Conservation (phyloP, 352 stramenopile species). For the Pythium brachiatum region DNA sequence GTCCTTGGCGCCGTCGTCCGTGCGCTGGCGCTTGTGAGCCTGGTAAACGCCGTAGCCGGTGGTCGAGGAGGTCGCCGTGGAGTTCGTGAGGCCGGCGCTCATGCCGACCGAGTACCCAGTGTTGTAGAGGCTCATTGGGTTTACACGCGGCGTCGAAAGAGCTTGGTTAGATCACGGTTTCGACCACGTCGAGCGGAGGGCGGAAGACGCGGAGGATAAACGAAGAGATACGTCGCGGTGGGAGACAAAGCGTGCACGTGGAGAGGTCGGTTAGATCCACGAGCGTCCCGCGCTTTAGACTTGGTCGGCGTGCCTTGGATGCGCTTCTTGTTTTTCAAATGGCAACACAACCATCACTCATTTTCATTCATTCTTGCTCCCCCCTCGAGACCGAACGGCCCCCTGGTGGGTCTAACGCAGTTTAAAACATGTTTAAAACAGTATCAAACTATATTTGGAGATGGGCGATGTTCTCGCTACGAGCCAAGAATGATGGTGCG, state of each 20-base stretch:
- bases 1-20: conserved; percentile 35
- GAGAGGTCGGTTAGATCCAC: too few relatives aligned
- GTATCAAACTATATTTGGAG: conserved; percentile 6
- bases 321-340: conserved; percentile 37
- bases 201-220: background rate
- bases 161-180: too few relatives aligned
- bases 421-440: conserved; percentile 27
- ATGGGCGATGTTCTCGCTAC: conserved; percentile 22
- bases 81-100: conserved; percentile 19
- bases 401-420: conserved; percentile 13
- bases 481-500: conserved; percentile 20
- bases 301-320: conserved; percentile 16
- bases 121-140: conserved; percentile 26
- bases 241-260: too few relatives aligned
- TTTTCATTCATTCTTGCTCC: conserved; percentile 40
- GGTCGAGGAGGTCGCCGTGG: conserved; percentile 13
- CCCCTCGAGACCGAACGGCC: conserved; percentile 1
- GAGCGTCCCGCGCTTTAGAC: conserved; percentile 11
- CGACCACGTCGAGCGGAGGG: background rate
- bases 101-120: conserved; percentile 25
- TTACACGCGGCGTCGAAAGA: too few relatives aligned
- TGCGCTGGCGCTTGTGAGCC: conserved; percentile 54
- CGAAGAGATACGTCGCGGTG: background rate
- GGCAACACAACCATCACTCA: conserved; percentile 45
- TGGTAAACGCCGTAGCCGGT: conserved; percentile 31